A percentile compares a stretch with the other conserved stretches of the same genome.
These are phyloP conservation scores for Pelargonium australe DNA, from an alignment of 441 rosid genomes.

Conservation along the genomic window DNA sequence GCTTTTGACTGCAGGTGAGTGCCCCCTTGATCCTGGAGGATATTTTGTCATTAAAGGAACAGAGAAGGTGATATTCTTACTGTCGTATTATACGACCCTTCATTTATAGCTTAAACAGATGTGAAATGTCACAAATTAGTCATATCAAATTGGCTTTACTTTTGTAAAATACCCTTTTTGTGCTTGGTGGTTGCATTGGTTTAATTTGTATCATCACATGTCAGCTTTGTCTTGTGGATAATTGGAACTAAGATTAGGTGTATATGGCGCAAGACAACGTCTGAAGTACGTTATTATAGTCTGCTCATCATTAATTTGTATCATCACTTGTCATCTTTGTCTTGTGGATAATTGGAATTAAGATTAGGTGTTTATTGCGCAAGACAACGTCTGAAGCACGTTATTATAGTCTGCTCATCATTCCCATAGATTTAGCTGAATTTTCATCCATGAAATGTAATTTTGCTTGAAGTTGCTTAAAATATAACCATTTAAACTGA, in stretches of 20 bases:
- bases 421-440: not conserved
- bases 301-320: not conserved
- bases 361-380: not conserved
- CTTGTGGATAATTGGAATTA: not conserved
- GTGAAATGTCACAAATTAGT: not conserved
- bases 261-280: not conserved
- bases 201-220: not conserved
- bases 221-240: not conserved
- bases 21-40: constrained; percentile 97
- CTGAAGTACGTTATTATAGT: not conserved
- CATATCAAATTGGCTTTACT: not conserved
- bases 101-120: not conserved
- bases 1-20: constrained; percentile 59
- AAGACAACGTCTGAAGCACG: not conserved
- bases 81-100: not conserved
- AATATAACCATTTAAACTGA: not conserved
- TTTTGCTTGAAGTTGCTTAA: not conserved
- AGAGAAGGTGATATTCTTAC: constrained; percentile 55
- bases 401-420: not conserved
- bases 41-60: constrained; percentile 87
- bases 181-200: not conserved
- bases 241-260: not conserved
- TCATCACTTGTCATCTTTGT: no score
- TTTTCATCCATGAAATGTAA: not conserved
- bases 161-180: not conserved